Conservation (phyloP, 2,329 filamentous ascomycete species). For the Akanthomyces muscarius region DNA sequence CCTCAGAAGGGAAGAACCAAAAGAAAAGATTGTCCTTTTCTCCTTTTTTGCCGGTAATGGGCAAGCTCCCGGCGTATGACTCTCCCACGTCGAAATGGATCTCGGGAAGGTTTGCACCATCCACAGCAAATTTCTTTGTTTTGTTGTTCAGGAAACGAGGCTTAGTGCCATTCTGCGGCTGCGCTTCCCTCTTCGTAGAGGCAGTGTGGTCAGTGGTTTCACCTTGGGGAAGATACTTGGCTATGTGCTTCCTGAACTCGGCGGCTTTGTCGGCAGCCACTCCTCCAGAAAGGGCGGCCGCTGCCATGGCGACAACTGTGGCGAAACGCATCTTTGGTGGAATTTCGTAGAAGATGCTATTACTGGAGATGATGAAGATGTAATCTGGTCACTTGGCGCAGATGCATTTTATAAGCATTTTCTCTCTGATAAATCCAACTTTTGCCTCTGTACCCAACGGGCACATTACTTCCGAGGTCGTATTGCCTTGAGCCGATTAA, state of each 20-base stretch:
- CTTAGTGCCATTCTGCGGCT: background rate
- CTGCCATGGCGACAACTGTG: background rate
- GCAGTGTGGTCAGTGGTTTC: too few relatives aligned
- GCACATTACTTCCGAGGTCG: background rate
- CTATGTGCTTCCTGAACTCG: background rate
- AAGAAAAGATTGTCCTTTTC: constrained; percentile 57
- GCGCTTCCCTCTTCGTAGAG: background rate
- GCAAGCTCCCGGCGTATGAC: constrained; percentile 59
- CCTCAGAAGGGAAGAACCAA: constrained; percentile 62
- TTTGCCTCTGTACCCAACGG: background rate
- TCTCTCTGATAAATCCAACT: background rate
- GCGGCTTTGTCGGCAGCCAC: background rate
- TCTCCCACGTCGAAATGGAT: constrained; percentile 66
- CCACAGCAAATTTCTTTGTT: constrained; percentile 50
- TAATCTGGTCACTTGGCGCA: too few relatives aligned
- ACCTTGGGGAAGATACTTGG: background rate
- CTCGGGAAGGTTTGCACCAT: constrained; percentile 62
- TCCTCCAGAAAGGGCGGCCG: background rate
- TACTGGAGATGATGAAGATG: too few relatives aligned
- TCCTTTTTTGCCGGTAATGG: constrained; percentile 47
- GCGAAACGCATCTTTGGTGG: background rate
- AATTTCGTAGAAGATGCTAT: too few relatives aligned
- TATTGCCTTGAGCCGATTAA: background rate
- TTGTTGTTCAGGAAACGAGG: background rate
- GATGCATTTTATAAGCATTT: background rate